Base-by-base conservation (phyloP, 805 yeast species). In the Saccharomycopsis selenospora region DNA sequence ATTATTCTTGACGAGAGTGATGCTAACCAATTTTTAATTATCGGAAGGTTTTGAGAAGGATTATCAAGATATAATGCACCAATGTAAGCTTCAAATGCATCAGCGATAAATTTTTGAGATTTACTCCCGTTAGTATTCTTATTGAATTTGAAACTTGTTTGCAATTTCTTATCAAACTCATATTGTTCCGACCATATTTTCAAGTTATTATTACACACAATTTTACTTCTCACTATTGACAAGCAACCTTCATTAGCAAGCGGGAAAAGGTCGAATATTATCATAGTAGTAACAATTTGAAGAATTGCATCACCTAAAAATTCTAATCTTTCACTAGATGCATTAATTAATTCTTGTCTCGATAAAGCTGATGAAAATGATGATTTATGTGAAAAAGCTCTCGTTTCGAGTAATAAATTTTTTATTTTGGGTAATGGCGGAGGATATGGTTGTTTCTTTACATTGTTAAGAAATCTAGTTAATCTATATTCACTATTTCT, bases 41-140 rank as follows among this genome's bases (percentile, higher is more conserved):
- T 70, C 2, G 67, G 61, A 44, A 75, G 66, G 51, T 79, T 75
- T 14, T 66, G 63, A 10, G 66, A 66, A 36, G 63, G 60, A 20
- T 68, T 64, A 40, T 75, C 68, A 20, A 77, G 69, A 5, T 75
- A 73, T 27, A 91, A 64, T 0, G 95, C 99, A 4, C 96, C 98
- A 42, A 93, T 73, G 56, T 91, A 91, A 0, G 98, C 96, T 65
- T 93, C 99, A 61, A 91, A 86, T 0, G 85, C 79, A 69, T 91
- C 99, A 0, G 98, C 96, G 59, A 75, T 75, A 3, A 85, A 68
- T 60, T 93, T 93, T 54, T 75, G 75, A 50, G 73, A 77, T 6
- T 86, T 85, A 28, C 68, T 66, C 25, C 65, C 61, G 46, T 73
- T 69, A 11, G 69, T 58, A 3, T 63, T 61, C 27, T 68, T 76